Base-by-base conservation (phyloP, 2,329 filamentous ascomycete species). In the Fusarium sp. region DNA sequence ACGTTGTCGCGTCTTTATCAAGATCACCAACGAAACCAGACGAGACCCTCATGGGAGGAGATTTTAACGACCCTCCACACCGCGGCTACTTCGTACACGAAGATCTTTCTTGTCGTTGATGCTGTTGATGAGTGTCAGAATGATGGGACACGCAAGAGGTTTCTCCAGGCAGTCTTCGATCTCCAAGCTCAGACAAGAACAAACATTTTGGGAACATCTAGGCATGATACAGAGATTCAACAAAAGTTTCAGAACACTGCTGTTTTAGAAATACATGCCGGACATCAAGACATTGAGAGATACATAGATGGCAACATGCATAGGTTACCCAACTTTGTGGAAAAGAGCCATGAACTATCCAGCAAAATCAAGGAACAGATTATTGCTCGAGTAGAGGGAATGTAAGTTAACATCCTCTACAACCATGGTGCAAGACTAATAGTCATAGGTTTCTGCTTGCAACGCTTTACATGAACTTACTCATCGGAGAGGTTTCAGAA, bases 131-230 rank as follows among this genome's bases (percentile, higher is more conserved):
- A 61, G 24, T 61, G 51, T 1, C 37, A 37, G 8, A 20, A n/a
- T 13, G 3, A 14, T 16, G n/a, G 37, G 2, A 34, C 25, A 4
- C 55, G 34, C 3, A 34, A 5, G 3, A 3, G 2, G 10, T 44
- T 76, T 12, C 30, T 73, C 2, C 30, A 14, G 0, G 16, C 34
- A 1, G 16, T 74, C 3, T 44, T 64, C 6, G 14, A 34, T 4
- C 40, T 75, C 0, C 59, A 71, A 8, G 11, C 2, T 2, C 41
- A 32, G 10, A 8, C 10, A 22, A 16, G 7, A 2, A 1, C 32
- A 13, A 58, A 67, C 11, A 4, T 74, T 11, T 69, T 78, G 20
- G 69, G 63, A 6, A 78, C 76, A 0, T 78, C 71, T 4, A 46
- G 32, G 16, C 5, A 37, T 37, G 32, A 18, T 1, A 37, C 32